Evolutionary conservation across 2,329 filamentous ascomycete species (phyloP).

Genomic region (Colletotrichum limetticola): DNA sequence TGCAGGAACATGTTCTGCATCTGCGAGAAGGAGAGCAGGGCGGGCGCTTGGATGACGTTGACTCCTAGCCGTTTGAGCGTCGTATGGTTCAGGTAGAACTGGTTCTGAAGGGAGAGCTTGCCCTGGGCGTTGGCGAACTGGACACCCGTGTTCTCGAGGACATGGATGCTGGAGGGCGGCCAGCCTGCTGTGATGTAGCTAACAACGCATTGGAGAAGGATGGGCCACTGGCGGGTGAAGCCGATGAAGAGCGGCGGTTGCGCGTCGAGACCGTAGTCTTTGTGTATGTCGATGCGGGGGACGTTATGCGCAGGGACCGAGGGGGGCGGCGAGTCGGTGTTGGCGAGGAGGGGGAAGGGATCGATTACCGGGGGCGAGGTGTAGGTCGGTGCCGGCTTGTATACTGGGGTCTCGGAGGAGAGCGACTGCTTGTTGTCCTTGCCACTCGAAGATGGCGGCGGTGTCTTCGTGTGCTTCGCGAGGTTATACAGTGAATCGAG

Average conservation of each 20-base stretch:
- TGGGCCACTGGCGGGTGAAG: slow-evolving; percentile 66
- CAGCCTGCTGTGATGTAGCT: slow-evolving; percentile 69
- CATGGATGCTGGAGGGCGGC: slow-evolving; percentile 66
- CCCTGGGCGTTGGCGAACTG: slow-evolving; percentile 62
- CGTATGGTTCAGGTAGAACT: slow-evolving; percentile 65
- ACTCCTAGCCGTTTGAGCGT: slow-evolving; percentile 62
- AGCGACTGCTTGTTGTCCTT: slow-evolving; percentile 10
- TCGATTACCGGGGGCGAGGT: slow-evolving; percentile 51
- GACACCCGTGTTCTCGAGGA: slow-evolving; percentile 69
- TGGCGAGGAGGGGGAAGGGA: slow-evolving; percentile 53
- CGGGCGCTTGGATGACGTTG: slow-evolving; percentile 60
- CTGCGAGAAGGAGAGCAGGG: slow-evolving; percentile 64
- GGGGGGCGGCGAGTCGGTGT: slow-evolving; percentile 43
- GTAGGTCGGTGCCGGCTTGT: slow-evolving; percentile 47
- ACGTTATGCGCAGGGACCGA: slow-evolving; percentile 57
- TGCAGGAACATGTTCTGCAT: slow-evolving; percentile 65
- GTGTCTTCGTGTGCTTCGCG: not conserved
- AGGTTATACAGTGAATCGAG: slow-evolving; percentile 14
- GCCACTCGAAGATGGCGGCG: not conserved
- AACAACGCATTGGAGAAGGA: slow-evolving; percentile 66
- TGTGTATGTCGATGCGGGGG: slow-evolving; percentile 50
- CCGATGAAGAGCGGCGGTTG: slow-evolving; percentile 66
- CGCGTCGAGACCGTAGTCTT: slow-evolving; percentile 48
- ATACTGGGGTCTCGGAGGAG: slow-evolving; percentile 38
- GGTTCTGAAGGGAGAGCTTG: slow-evolving; percentile 62